Conservation (phyloP, 1,139 yeast genomes). For the Taphrina deformans region DNA sequence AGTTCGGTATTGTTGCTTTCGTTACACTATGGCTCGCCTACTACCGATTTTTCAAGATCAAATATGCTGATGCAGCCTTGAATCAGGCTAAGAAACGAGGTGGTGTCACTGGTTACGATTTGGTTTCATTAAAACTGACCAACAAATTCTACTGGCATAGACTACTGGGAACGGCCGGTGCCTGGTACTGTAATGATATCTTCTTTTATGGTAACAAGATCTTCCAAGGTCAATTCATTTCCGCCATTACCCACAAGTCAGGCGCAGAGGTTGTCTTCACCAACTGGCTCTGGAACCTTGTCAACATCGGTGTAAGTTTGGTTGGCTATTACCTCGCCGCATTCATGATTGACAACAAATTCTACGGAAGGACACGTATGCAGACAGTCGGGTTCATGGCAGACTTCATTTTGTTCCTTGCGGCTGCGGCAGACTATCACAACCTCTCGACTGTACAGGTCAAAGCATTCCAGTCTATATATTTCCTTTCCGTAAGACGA, state of each 20-base stretch:
- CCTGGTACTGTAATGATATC: conserved; percentile 37
- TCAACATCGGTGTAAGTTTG: conserved; percentile 66
- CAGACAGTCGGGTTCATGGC: conserved; percentile 62
- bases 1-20: conserved; percentile 47
- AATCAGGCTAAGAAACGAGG: conserved; percentile 43
- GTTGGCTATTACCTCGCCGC: conserved; percentile 67
- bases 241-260: conserved; percentile 59
- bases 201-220: conserved; percentile 71
- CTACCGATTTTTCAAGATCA: conserved; percentile 48
- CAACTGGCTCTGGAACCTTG: conserved; percentile 66
- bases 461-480: conserved; percentile 61
- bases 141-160: conserved; percentile 50
- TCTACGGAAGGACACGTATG: conserved; percentile 60
- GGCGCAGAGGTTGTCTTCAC: conserved; percentile 73
- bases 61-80: conserved; percentile 44
- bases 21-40: conserved; percentile 49
- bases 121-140: conserved; percentile 43
- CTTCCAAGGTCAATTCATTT: conserved; percentile 66
- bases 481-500: conserved; percentile 51
- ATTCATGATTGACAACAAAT: conserved; percentile 57
- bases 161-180: conserved; percentile 58
- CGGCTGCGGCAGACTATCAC: conserved; percentile 64
- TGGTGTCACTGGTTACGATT: conserved; percentile 47
- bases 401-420: conserved; percentile 59
- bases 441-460: conserved; percentile 51